A percentile compares a stretch with the other conserved stretches of the same genome.
These are phyloP conservation scores for Scheffersomyces coipomensis DNA, from an alignment of 805 yeast species.

Conservation along the genomic window DNA sequence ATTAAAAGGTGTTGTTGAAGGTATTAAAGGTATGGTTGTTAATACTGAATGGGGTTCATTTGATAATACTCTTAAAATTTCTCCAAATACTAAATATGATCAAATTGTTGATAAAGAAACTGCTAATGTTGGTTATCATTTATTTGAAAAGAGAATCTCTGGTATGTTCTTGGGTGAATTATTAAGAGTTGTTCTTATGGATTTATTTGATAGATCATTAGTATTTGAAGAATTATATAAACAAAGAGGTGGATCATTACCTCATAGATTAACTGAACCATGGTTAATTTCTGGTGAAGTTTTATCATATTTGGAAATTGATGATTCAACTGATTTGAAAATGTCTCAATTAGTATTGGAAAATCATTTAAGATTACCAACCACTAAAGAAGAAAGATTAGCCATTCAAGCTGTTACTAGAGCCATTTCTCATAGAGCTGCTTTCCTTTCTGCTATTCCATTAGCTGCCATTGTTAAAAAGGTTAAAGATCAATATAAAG, in stretches of 20 bases:
- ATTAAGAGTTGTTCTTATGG: conserved; percentile 69
- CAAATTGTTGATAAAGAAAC: conserved; percentile 65
- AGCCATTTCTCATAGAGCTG: conserved; percentile 86
- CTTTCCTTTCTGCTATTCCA: conserved; percentile 84
- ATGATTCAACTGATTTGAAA: conserved; percentile 69
- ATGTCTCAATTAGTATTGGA: conserved; percentile 68
- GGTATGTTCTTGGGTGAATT: conserved; percentile 95
- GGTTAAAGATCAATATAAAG: conserved; percentile 54
- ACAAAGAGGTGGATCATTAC: conserved; percentile 41
- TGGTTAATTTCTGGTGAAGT: conserved; percentile 81
- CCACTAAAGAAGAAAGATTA: conserved; percentile 67
- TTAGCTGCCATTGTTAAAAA: conserved; percentile 82
- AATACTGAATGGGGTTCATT: conserved; percentile 99
- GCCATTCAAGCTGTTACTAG: conserved; percentile 72
- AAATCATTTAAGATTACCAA: conserved; percentile 66
- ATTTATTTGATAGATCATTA: conserved; percentile 57
- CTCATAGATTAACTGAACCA: conserved; percentile 69
- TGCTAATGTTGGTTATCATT: conserved; percentile 81
- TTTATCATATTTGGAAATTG: conserved; percentile 83
- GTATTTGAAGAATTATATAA: conserved; percentile 55
- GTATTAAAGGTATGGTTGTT: conserved; percentile 73
- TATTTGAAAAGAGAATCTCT: conserved; percentile 88
- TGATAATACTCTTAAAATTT: conserved; percentile 72
- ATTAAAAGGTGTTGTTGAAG: conserved; percentile 49
- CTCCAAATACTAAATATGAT: conserved; percentile 83